Evolutionary conservation across 2,329 filamentous ascomycete genomes (phyloP).

Genomic region (Leptographium wingfieldii): DNA sequence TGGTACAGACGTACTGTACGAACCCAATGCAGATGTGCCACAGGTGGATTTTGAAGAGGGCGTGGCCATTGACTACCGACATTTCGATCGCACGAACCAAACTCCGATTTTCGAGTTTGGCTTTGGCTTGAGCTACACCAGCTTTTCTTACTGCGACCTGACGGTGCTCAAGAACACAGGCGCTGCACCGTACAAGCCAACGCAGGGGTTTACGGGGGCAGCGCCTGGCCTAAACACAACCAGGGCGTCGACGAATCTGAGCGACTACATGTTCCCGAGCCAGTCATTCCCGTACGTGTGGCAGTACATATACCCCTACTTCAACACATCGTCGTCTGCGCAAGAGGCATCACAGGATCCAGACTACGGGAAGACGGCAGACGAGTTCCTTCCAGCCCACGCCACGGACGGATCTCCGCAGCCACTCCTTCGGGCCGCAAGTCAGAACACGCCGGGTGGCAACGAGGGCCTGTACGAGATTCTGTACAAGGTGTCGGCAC

Average conservation of each 20-base stretch:
- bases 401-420: slow-evolving; percentile 44
- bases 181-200: slow-evolving; percentile 42
- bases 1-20: slow-evolving; percentile 52
- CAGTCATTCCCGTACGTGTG: slow-evolving; percentile 36
- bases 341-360: slow-evolving; percentile 43
- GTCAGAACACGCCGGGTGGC: slow-evolving; percentile 41
- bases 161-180: slow-evolving; percentile 34
- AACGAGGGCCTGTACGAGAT: slow-evolving; percentile 55
- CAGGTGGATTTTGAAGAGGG: slow-evolving; percentile 68
- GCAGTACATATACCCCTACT: slow-evolving; percentile 57
- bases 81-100: slow-evolving; percentile 55
- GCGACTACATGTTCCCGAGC: slow-evolving; percentile 57
- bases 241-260: slow-evolving; percentile 47
- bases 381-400: slow-evolving; percentile 46
- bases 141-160: slow-evolving; percentile 61
- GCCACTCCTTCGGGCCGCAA: slow-evolving; percentile 35
- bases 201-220: slow-evolving; percentile 43
- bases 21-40: slow-evolving; percentile 48
- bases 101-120: slow-evolving; percentile 72
- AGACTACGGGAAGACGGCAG: slow-evolving; percentile 44
- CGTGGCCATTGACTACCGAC: slow-evolving; percentile 69
- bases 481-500: slow-evolving; percentile 53
- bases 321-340: slow-evolving; percentile 48
- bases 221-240: slow-evolving; percentile 51
- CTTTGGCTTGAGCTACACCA: slow-evolving; percentile 69